Percentiles rank a stretch among this genome's conserved stretches.
These are phyloP conservation scores for Saraca asoca DNA, from an alignment of 331 rosid species.

Conservation along the genomic window DNA sequence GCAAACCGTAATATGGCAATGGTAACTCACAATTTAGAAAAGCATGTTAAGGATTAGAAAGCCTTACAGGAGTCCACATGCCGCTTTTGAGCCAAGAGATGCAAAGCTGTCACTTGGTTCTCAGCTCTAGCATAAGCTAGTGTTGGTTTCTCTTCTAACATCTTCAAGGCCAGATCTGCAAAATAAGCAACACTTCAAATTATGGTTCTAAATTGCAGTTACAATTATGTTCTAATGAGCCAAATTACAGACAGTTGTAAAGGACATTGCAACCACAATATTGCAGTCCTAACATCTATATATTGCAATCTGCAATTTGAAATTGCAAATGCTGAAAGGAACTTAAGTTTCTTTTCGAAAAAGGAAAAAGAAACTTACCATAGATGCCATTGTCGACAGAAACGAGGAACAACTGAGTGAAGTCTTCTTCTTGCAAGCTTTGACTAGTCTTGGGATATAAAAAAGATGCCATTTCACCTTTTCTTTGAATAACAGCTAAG, in stretches of 20 bases:
- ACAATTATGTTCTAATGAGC: no score
- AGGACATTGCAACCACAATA: no score
- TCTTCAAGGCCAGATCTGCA: background rate
- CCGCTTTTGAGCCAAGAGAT: constrained; percentile 6
- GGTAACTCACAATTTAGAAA: no score
- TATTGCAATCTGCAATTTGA: no score
- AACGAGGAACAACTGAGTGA: background rate
- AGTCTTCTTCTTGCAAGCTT: background rate
- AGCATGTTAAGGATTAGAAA: no score
- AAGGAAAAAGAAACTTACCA: constrained; percentile 34
- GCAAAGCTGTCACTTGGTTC: background rate
- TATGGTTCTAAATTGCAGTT: no score
- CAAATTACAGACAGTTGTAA: no score
- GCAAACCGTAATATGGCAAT: no score
- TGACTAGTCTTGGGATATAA: background rate
- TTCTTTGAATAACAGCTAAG: background rate
- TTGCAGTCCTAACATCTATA: no score
- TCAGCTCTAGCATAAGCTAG: background rate
- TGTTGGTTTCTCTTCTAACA: background rate
- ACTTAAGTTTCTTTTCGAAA: no score
- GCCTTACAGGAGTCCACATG: constrained; percentile 7
- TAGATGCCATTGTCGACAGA: constrained; percentile 15
- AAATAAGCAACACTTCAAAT: background rate
- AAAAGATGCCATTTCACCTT: constrained; percentile 4
- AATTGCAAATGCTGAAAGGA: background rate